Conservation (phyloP, 139 green algal genomes). For the Nannochloris sp. region DNA sequence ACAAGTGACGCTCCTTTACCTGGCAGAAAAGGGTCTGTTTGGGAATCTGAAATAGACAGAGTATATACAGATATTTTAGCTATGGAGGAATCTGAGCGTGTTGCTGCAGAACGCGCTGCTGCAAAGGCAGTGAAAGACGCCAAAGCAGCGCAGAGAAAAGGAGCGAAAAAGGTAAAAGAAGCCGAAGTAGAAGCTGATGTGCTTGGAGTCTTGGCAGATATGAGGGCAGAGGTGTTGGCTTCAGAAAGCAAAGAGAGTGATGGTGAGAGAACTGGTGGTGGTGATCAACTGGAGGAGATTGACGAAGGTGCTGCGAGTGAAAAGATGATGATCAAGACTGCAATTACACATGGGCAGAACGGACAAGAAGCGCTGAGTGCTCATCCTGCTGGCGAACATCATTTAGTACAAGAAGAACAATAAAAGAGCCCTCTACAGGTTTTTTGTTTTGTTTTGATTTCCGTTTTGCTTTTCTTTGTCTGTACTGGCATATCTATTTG, state of each 20-base stretch:
- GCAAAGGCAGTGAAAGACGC: not conserved
- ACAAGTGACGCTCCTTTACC: not conserved
- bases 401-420: too few relatives aligned
- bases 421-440: too few relatives aligned
- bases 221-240: constrained; percentile 8
- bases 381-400: too few relatives aligned
- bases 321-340: too few relatives aligned
- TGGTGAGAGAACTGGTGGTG: not conserved
- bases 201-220: constrained; percentile 6
- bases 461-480: too few relatives aligned
- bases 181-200: constrained; percentile 8
- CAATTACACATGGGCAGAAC: too few relatives aligned
- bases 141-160: too few relatives aligned
- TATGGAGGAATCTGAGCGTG: not conserved
- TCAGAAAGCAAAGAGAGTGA: not conserved
- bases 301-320: too few relatives aligned
- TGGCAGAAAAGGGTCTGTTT: not conserved
- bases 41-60: not conserved
- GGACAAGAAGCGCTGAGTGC: too few relatives aligned
- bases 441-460: too few relatives aligned
- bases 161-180: too few relatives aligned
- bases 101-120: not conserved
- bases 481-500: too few relatives aligned
- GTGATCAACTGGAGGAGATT: not conserved
- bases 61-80: not conserved